Percentiles rank a stretch among this genome's conserved stretches.
These are phyloP conservation scores for Phyllosticta paracitricarpa DNA, from an alignment of 2,329 filamentous ascomycete genomes.

Conservation along the genomic window DNA sequence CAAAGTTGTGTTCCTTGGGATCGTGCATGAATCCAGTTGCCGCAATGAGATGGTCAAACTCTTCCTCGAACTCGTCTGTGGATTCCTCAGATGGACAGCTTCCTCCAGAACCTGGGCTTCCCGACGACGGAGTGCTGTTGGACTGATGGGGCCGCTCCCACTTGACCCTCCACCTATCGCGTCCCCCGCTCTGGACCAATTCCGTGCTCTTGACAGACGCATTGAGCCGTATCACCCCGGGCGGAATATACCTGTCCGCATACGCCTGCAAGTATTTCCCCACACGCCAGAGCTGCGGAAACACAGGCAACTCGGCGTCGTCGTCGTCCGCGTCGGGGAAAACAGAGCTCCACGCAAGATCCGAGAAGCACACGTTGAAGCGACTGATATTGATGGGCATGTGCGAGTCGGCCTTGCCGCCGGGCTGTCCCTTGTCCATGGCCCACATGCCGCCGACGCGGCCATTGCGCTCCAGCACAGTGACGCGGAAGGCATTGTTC, in stretches of 20 bases:
- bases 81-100: not conserved
- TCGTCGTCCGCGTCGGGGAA: constrained; percentile 15
- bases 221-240: constrained; percentile 41
- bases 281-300: constrained; percentile 69
- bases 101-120: not conserved
- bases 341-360: constrained; percentile 55
- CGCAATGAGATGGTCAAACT: constrained; percentile 64
- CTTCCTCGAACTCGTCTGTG: not conserved
- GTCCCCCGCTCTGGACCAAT: constrained; percentile 11
- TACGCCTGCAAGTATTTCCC: constrained; percentile 63
- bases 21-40: constrained; percentile 68
- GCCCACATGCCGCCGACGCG: constrained; percentile 75
- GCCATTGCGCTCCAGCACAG: constrained; percentile 56
- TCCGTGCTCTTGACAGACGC: constrained; percentile 24
- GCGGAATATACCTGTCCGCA: constrained; percentile 44
- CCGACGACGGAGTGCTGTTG: constrained; percentile 16
- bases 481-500: constrained; percentile 52
- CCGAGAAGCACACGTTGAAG: constrained; percentile 56
- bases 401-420: constrained; percentile 52
- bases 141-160: not conserved
- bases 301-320: constrained; percentile 39
- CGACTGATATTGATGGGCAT: constrained; percentile 62
- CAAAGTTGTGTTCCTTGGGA: constrained; percentile 30
- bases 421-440: constrained; percentile 29
- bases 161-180: constrained; percentile 31